These are phyloP conservation scores for Podospora conica DNA, from an alignment of 495 filamentous ascomycete genomes.

Conservation along the genomic window DNA sequence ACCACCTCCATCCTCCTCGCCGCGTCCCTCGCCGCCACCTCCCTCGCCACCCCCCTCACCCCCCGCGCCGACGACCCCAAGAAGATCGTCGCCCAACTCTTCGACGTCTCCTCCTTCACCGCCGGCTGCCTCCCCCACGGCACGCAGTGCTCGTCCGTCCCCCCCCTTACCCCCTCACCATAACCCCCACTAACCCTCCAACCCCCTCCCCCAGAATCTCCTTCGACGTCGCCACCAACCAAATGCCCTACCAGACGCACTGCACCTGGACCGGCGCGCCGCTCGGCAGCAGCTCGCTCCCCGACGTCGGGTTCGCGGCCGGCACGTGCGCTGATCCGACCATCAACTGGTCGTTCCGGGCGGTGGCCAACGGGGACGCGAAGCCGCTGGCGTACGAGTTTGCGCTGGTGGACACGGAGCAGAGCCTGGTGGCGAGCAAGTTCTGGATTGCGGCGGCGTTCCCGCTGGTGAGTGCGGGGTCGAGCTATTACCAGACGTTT, in stretches of 20 bases:
- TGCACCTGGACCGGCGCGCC: conserved; percentile 16
- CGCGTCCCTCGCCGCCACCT: conserved; percentile 9
- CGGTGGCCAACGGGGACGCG: not conserved
- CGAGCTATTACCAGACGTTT: conserved; percentile 14
- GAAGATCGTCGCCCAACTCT: conserved; percentile 17
- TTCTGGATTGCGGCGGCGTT: conserved; percentile 15
- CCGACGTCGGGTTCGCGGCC: conserved; percentile 16
- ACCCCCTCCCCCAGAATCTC: conserved; percentile 7
- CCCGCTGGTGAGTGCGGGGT: conserved; percentile 12
- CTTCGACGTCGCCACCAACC: conserved; percentile 21
- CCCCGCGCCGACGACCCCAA: not conserved
- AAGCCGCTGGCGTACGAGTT: conserved; percentile 16
- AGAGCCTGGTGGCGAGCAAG: conserved; percentile 16
- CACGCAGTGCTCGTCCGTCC: conserved; percentile 26
- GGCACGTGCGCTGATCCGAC: conserved; percentile 11
- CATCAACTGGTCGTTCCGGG: conserved; percentile 20
- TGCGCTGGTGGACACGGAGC: conserved; percentile 14
- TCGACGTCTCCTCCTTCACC: conserved; percentile 22
- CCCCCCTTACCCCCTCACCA: not conserved
- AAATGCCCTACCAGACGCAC: conserved; percentile 16
- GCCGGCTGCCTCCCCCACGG: conserved; percentile 28
- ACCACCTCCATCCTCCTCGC: conserved; percentile 5
- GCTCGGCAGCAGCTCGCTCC: conserved; percentile 12
- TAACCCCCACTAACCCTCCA: not conserved
- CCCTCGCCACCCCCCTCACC: conserved; percentile 18